Evolutionary conservation across 192 early-diverging fungal species (phyloP), one percentile per base, ranked within the genome.

Genomic region (Linnemannia elongata): DNA sequence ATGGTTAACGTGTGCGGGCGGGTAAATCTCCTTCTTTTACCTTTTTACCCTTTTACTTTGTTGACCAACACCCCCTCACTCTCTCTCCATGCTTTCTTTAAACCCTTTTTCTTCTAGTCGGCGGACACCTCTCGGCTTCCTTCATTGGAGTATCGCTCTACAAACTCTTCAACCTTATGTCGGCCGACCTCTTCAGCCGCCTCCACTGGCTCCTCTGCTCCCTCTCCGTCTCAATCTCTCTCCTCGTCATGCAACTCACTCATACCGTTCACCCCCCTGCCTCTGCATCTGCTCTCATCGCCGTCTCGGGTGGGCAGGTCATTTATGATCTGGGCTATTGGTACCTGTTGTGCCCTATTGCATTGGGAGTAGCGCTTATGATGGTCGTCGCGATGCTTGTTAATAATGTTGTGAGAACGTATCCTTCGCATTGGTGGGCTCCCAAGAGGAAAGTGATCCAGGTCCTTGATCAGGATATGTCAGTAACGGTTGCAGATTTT

Each of bases 371-470:
- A 3, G 77, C 72, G 3, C n/a, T 93, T 7, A 89, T 91, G 82
- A 74, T 92, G 72, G 69, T 69, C 10, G 66, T 92, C 13, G 92
- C 91, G 10, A 42, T 90, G 57, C 6, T 91, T 20, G 79, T 93
- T 7, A 92, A 93, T 69, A 93, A 93, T 71, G 82, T 93, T 22
- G 85, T 87, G 10, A 75, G 90, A 39, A 85, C 82, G n/a, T 93
- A 92, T 75, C 93, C 93, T 3, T 73, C 77, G 18, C 91, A 89
- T 57, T 93, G 93, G 93, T 92, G 91, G 92, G 75, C 70, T 18
- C 89, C 89, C 35, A 88, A 77, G 55, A n/a, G 27, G 12, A 76
- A 72, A 17, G 77, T 49, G 30, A 72, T 88, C n/a, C 70, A 41
- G 0, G 78, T 89, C 0, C 42, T 87, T 17, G 79, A 87, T 57